Base-by-base conservation (phyloP, 2,329 filamentous ascomycete genomes). In the Colletotrichum caudatum region DNA sequence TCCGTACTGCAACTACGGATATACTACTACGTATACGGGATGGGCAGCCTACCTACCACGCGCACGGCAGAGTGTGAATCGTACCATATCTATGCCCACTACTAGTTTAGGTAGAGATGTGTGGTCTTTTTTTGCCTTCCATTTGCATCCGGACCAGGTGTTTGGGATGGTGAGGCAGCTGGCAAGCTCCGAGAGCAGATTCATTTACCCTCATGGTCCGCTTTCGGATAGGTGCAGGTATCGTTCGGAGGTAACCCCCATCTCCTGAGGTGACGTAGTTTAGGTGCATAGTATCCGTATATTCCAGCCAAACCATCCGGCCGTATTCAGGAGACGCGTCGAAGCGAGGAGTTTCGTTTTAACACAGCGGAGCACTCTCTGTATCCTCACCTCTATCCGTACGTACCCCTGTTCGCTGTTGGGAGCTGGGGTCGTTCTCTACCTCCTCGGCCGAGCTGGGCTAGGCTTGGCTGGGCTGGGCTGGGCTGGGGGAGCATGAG, bases 81-180 rank as follows among this genome's bases (percentile, higher is more conserved):
- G 7, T 46, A n/a, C 41, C 18, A 46, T 18, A 41, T 41, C 39
- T 29, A 29, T 29, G 29, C 29, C 29, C 29, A 29, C 29, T 29
- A 3, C 29, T 29, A 29, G 29, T 29, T 29, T 29, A 29, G 6
- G 41, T 44, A 46, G 18, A 9, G 18, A 39, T 18, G 46, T 23
- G 37, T 23, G 23, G 54, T 29, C 33, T 60, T 60, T 44, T 56
- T 35, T 56, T 5, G 5, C 20, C 14, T 56, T 37, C 16, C 20
- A 37, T 12, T 62, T 51, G 68, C 68, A 63, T 71, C 67, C 68
- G 68, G 68, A 65, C 68, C 58, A 68, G 26, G 58, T 63, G 58
- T 63, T 63, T 68, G 35, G 48, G 58, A 62, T 37, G 58, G 69
- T 53, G 64, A 64, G 69, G 64, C 56, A 50, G 50, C 20, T 37